Percentiles rank a stretch among this genome's conserved stretches.
Evolutionary conservation across 768 basidiomycete species (phyloP).

Genomic region (Mycena galericulata): DNA sequence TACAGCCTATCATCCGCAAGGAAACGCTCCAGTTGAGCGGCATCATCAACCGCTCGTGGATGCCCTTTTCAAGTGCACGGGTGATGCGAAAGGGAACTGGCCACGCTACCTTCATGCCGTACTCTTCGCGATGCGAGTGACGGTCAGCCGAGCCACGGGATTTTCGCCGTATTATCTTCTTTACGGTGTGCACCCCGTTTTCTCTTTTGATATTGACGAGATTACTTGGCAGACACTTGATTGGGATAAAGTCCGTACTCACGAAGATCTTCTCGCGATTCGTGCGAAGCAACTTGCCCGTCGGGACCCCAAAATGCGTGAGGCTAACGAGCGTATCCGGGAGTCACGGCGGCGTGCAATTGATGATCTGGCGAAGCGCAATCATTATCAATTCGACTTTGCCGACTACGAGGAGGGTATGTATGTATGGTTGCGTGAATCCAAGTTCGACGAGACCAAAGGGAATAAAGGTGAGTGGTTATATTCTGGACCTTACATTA

Average conservation of each 20-base stretch:
- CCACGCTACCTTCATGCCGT: slow-evolving; percentile 38
- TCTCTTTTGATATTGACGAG: slow-evolving; percentile 46
- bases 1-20: slow-evolving; percentile 43
- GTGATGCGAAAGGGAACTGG: slow-evolving; percentile 40
- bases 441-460: slow-evolving; percentile 43
- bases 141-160: slow-evolving; percentile 42
- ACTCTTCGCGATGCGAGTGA: slow-evolving; percentile 44
- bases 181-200: slow-evolving; percentile 45
- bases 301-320: slow-evolving; percentile 33
- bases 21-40: slow-evolving; percentile 48
- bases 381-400: slow-evolving; percentile 30
- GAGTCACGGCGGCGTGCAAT: slow-evolving; percentile 30
- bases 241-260: slow-evolving; percentile 37
- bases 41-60: slow-evolving; percentile 42
- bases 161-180: slow-evolving; percentile 46
- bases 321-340: slow-evolving; percentile 19
- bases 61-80: slow-evolving; percentile 38
- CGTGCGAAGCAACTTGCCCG: slow-evolving; percentile 37
- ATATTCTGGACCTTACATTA: slow-evolving; percentile 47
- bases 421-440: slow-evolving; percentile 47
- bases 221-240: slow-evolving; percentile 43
- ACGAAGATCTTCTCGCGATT: slow-evolving; percentile 41
- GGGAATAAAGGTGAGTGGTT: slow-evolving; percentile 44
- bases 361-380: slow-evolving; percentile 37
- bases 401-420: slow-evolving; percentile 40